Base-by-base conservation (phyloP, 768 basidiomycete genomes). In the Leccinum incarnatum region DNA sequence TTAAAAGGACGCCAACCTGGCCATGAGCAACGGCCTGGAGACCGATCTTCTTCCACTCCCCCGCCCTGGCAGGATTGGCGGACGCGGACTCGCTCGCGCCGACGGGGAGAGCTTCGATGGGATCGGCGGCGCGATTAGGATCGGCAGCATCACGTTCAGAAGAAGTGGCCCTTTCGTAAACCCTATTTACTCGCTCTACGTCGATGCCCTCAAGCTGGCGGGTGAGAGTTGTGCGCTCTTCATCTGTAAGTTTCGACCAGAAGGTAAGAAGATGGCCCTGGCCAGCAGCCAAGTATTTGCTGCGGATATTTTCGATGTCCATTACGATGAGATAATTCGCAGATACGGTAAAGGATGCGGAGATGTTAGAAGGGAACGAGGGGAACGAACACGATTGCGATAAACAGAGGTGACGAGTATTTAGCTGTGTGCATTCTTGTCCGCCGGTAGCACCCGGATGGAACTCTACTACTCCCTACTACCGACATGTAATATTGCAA, bases 231-330 rank as follows among this genome's bases (percentile, higher is more conserved):
- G 74, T 69, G 66, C 85, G 91, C 66, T 95, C 87, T 4, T 77
- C 54, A 5, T 84, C 74, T 48, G 83, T 75, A 59, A 98, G 86
- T 37, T 79, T 77, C 57, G 86, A 78, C 87, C 87, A 97, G 79
- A 96, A 97, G 34, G 86, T 80, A 74, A 98, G 83, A 69, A 98
- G 83, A 71, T 98, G 97, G 61, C 75, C 86, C 78, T 99, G 97
- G 57, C 85, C 87, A 51, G 94, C 93, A 51, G 83, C 78, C 62
- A 87, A 78, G 77, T 92, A 98, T 63, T 81, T 83, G 58, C 80
- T 66, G 63, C 78, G 83, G 67, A 85, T 80, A 59, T 76, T 66
- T 69, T 86, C 82, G 73, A 78, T 75, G 62, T 85, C 74, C 85
- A 89, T 87, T 4, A 52, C 14, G 52, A 21, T 55, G 49, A 49